Evolutionary conservation across 2,329 filamentous ascomycete genomes (phyloP).

Genomic region (Claviceps sp.): DNA sequence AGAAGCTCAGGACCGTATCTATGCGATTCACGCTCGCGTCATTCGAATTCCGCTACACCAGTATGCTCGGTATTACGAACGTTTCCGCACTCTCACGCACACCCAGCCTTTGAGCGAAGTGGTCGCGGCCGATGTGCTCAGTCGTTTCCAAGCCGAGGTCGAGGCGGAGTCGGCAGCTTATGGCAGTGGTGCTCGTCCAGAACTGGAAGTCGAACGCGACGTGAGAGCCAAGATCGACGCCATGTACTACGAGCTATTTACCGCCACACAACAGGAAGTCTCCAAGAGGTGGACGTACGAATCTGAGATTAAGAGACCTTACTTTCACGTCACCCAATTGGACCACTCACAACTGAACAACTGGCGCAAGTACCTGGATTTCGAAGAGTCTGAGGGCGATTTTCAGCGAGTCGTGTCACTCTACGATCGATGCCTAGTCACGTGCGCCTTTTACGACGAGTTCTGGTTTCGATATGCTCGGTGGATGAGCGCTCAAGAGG

Average conservation of each 20-base stretch:
- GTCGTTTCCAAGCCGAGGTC: slow-evolving; percentile 58
- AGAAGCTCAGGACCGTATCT: slow-evolving; percentile 73
- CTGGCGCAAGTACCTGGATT: slow-evolving; percentile 95
- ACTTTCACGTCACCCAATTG: slow-evolving; percentile 91
- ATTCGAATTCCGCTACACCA: slow-evolving; percentile 90
- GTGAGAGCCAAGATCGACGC: slow-evolving; percentile 67
- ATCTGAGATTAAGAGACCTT: slow-evolving; percentile 85
- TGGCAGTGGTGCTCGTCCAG: slow-evolving; percentile 42
- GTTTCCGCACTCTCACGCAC: slow-evolving; percentile 67
- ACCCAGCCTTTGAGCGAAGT: slow-evolving; percentile 60
- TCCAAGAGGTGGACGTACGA: slow-evolving; percentile 92
- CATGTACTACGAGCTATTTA: slow-evolving; percentile 69
- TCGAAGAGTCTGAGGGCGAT: slow-evolving; percentile 77
- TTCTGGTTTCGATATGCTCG: slow-evolving; percentile 96
- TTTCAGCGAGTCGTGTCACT: slow-evolving; percentile 64
- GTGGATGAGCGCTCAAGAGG: slow-evolving; percentile 75
- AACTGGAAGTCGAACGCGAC: slow-evolving; percentile 72
- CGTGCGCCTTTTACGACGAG: slow-evolving; percentile 89
- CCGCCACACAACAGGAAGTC: slow-evolving; percentile 71
- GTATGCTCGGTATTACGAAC: slow-evolving; percentile 88
- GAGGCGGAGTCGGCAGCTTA: slow-evolving; percentile 46
- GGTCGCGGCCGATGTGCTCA: slow-evolving; percentile 52
- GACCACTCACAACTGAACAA: slow-evolving; percentile 74
- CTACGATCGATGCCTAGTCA: slow-evolving; percentile 88
- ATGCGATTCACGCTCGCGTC: slow-evolving; percentile 67